Base-by-base conservation (phyloP, 2,329 filamentous ascomycete genomes). In the Diplocarpon rosae region DNA sequence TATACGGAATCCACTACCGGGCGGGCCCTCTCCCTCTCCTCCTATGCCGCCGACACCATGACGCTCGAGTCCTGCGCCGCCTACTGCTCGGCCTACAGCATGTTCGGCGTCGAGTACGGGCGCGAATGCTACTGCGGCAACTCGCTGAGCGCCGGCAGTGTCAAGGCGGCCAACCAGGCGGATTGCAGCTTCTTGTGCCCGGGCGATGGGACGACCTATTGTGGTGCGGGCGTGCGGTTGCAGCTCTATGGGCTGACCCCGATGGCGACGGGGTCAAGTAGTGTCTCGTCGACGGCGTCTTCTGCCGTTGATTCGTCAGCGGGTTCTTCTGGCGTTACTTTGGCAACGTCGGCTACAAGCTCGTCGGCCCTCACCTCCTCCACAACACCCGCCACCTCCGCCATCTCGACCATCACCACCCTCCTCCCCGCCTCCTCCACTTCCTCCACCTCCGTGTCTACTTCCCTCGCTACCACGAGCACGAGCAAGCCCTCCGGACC, bases 91-190 rank as follows among this genome's bases (percentile, higher is more conserved):
- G 57, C 53, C 1, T 63, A 59, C 30, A 55, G 46, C 1, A 63
- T 59, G 47, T 63, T 62, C 24, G 66, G 65, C 33, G 58, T 65
- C 7, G 66, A 69, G 45, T 68, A 64, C 50, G 56, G 57, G 29
- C 45, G 57, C 36, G 62, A 66, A 51, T 66, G 43, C 20, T 56
- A 56, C 42, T 64, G 62, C 46, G 61, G 59, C 15, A 59, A 60
- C 46, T 39, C 42, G 1, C 39, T 62, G 9, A 32, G 31, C 3
- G 33, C 41, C 7, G 52, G 51, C 14, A 56, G 52, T 46, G 45
- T 54, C 12, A 39, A 51, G 37, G 56, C 53, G 38, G 28, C 56
- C 1, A 49, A 53, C 16, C 50, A 54, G 39, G 41, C 49, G 13
- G 55, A 56, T 30, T 57, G 55, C 14, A 52, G 33, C 13, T 50